A percentile compares a stretch with the other conserved stretches of the same genome.
phyloP scores from a whole-genome alignment of 176 grass and related monocot genomes.

The Lolium perenne region DNA sequence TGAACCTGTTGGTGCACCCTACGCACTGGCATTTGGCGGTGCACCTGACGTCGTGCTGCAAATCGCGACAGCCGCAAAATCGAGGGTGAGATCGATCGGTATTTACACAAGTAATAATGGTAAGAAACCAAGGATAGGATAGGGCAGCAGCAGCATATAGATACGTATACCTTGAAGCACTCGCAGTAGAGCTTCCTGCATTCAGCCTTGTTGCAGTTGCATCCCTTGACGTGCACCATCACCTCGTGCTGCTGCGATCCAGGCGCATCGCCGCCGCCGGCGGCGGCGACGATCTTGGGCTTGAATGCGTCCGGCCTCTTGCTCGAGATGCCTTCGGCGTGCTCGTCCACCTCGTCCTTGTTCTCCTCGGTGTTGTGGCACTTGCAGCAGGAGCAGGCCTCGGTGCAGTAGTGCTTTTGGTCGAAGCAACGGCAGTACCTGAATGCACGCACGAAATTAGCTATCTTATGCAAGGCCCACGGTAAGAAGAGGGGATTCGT shows the following conservation, averaged over 20 bases:
- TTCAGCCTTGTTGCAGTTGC: slow-evolving; percentile 35
- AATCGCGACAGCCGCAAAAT: slow-evolving; percentile 14
- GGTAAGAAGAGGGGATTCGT: background rate
- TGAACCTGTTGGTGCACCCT: slow-evolving; percentile 21
- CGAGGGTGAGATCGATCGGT: background rate
- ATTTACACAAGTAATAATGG: background rate
- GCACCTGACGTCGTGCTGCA: slow-evolving; percentile 37
- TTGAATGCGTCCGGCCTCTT: background rate
- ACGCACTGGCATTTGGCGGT: slow-evolving; percentile 24
- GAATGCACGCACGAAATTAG: background rate
- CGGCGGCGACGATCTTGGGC: slow-evolving; percentile 1
- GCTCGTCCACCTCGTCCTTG: slow-evolving; percentile 30
- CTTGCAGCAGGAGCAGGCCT: slow-evolving; percentile 13
- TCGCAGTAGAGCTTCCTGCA: slow-evolving; percentile 46
- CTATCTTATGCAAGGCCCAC: background rate
- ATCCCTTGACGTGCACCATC: slow-evolving; percentile 23
- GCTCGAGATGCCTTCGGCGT: background rate
- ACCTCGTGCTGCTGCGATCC: background rate
- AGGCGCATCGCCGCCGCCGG: background rate
- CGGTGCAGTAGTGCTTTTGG: background rate
- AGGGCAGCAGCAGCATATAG: background rate
- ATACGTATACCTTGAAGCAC: slow-evolving; percentile 45
- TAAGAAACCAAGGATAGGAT: background rate
- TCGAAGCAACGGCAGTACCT: slow-evolving; percentile 38
- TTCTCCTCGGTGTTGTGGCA: slow-evolving; percentile 3